Conservation (phyloP, 1,284 basidiomycete genomes). For the Ceratobasidium sp. region DNA sequence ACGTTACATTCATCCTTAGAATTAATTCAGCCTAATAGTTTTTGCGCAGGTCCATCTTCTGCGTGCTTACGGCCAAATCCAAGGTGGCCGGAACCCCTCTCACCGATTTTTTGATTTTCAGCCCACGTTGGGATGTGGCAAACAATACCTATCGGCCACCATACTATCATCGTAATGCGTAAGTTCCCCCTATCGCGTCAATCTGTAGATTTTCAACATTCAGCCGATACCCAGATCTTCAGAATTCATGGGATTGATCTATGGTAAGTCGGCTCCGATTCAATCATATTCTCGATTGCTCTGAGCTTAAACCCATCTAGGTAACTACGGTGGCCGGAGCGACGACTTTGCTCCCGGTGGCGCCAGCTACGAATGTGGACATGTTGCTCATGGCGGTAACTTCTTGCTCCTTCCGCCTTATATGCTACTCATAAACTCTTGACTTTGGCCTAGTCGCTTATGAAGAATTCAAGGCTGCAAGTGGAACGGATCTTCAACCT, state of each 20-base stretch:
- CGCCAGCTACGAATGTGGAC: conserved; percentile 66
- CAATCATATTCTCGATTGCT: not conserved
- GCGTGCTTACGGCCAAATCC: conserved; percentile 74
- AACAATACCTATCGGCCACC: conserved; percentile 64
- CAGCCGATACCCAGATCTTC: conserved; percentile 33
- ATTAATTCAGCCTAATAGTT: conserved; percentile 5
- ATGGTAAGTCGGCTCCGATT: conserved; percentile 59
- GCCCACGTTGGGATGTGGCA: conserved; percentile 74
- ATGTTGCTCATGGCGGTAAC: conserved; percentile 43
- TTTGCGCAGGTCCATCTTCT: conserved; percentile 64
- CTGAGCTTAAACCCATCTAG: conserved; percentile 12
- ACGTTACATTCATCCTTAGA: not conserved
- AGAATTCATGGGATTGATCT: conserved; percentile 74
- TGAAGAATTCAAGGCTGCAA: conserved; percentile 70
- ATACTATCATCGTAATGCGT: conserved; percentile 51
- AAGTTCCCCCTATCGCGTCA: conserved; percentile 49
- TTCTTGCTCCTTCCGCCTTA: not conserved
- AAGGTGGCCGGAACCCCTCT: conserved; percentile 71
- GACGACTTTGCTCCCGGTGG: conserved; percentile 72
- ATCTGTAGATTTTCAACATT: not conserved
- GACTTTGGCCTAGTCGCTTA: conserved; percentile 61
- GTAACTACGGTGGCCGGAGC: conserved; percentile 69
- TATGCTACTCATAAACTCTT: not conserved
- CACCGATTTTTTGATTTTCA: conserved; percentile 74
- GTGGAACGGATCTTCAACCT: conserved; percentile 67